phyloP scores from a whole-genome alignment of 306 rosid genomes.

The Pyrus pyrifolia region DNA sequence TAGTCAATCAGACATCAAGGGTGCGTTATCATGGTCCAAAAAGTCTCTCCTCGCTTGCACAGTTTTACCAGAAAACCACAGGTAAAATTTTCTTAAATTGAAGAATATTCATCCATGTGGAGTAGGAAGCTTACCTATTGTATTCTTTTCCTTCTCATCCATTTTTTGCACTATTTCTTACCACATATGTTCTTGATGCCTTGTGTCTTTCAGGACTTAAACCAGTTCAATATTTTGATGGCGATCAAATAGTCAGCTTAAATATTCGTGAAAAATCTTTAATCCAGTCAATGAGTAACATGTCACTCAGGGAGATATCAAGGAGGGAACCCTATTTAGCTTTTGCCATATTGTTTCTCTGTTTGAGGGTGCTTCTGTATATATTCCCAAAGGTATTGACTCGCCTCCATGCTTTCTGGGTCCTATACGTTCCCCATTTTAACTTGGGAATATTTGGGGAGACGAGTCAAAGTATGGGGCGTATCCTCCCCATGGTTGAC shows the following conservation, averaged over 20 bases:
- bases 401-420: conserved; percentile 43
- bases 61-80: conserved; percentile 55
- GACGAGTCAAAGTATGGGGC: conserved; percentile 57
- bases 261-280: conserved; percentile 22
- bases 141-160: neutral
- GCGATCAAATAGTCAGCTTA: conserved; percentile 15
- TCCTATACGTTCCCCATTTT: conserved; percentile 41
- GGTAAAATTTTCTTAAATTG: conserved; percentile 35
- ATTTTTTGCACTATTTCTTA: neutral
- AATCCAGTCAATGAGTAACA: conserved; percentile 20
- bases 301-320: conserved; percentile 26
- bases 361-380: conserved; percentile 36
- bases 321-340: conserved; percentile 51
- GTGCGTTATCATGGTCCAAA: conserved; percentile 56
- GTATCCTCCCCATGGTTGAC: conserved; percentile 46
- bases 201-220: conserved; percentile 42
- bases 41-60: conserved; percentile 32
- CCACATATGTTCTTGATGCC: neutral
- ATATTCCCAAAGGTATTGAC: conserved; percentile 32
- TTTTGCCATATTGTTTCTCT: conserved; percentile 49
- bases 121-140: neutral
- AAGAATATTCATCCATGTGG: neutral
- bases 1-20: conserved; percentile 55
- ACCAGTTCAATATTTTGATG: conserved; percentile 25
- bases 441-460: conserved; percentile 68